Percentiles rank a stretch among this genome's conserved stretches.
These are phyloP conservation scores for Rutstroemia sp. DNA, from an alignment of 2,329 filamentous ascomycete genomes.

Conservation along the genomic window DNA sequence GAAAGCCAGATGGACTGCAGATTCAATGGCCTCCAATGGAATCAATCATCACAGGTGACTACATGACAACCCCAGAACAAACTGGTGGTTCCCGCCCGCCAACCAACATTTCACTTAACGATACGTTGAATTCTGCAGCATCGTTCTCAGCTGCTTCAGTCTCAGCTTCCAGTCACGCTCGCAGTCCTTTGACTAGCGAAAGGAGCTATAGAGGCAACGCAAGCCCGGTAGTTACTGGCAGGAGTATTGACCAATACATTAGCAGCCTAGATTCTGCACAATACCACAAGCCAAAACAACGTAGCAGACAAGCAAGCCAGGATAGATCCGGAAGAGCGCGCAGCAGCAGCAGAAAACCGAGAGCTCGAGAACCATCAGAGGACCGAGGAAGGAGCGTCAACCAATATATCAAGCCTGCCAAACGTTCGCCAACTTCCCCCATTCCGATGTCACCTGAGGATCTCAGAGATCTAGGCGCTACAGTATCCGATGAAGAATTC, in stretches of 20 bases:
- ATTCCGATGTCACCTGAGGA: conserved; percentile 94
- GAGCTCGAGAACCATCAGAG: conserved; percentile 55
- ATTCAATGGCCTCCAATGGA: conserved; percentile 50
- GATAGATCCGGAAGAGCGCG: conserved; percentile 34
- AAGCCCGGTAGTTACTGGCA: conserved; percentile 52
- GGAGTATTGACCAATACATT: conserved; percentile 76
- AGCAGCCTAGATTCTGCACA: conserved; percentile 76
- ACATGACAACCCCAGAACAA: conserved; percentile 48
- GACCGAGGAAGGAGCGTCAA: conserved; percentile 63
- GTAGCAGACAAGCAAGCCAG: conserved; percentile 38
- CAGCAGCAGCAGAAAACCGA: conserved; percentile 41
- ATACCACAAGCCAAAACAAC: conserved; percentile 48
- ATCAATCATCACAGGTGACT: conserved; percentile 42
- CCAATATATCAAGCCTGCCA: conserved; percentile 56
- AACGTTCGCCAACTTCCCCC: conserved; percentile 85
- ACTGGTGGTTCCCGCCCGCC: conserved; percentile 40
- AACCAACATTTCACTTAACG: neutral
- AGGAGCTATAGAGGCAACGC: conserved; percentile 40
- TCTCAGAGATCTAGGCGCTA: conserved; percentile 49
- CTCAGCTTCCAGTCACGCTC: conserved; percentile 42
- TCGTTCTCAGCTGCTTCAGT: conserved; percentile 47
- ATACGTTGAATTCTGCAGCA: conserved; percentile 29
- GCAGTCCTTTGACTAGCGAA: conserved; percentile 30
- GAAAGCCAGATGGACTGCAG: conserved; percentile 70
- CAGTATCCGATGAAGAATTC: conserved; percentile 27